A percentile compares a stretch with the other conserved stretches of the same genome.
Conservation (phyloP, 2,329 filamentous ascomycete genomes). For the Colletotrichum filicis region DNA sequence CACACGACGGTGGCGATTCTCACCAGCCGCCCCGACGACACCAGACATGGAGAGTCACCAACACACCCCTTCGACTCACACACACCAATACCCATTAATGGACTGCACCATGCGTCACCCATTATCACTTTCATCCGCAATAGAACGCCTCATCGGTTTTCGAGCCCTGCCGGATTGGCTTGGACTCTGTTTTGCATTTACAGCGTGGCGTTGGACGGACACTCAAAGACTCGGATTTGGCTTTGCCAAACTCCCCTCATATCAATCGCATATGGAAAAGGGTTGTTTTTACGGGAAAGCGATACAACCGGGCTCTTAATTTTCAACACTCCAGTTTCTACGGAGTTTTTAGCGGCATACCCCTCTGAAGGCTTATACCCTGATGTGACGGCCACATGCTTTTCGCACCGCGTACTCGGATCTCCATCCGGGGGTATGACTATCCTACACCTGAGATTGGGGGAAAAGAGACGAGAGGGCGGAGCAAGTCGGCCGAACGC, state of each 20-base stretch:
- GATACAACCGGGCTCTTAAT: conserved; percentile 7
- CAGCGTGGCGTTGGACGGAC: conserved; percentile 31
- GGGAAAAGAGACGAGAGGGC: neutral
- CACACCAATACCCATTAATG: conserved; percentile 29
- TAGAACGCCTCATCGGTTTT: conserved; percentile 17
- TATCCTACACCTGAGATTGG: neutral
- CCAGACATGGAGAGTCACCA: neutral
- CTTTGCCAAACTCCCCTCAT: neutral
- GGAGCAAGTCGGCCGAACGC: conserved; percentile 25
- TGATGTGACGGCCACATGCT: conserved; percentile 23
- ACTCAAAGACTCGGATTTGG: conserved; percentile 16
- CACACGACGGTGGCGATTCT: conserved; percentile 14
- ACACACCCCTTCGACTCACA: conserved; percentile 13
- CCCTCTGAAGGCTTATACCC: conserved; percentile 30
- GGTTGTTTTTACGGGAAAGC: neutral
- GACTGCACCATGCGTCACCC: conserved; percentile 19
- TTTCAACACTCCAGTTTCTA: neutral
- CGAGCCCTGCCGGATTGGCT: conserved; percentile 8
- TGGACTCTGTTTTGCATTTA: conserved; percentile 30
- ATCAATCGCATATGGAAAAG: neutral
- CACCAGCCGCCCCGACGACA: conserved; percentile 11
- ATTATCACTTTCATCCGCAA: conserved; percentile 15
- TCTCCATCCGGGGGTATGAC: neutral
- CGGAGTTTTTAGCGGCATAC: conserved; percentile 29
- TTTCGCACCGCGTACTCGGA: neutral